A percentile compares a stretch with the other conserved stretches of the same genome.
Conservation (phyloP, 2,329 filamentous ascomycete genomes). For the Monosporascus ibericus region DNA sequence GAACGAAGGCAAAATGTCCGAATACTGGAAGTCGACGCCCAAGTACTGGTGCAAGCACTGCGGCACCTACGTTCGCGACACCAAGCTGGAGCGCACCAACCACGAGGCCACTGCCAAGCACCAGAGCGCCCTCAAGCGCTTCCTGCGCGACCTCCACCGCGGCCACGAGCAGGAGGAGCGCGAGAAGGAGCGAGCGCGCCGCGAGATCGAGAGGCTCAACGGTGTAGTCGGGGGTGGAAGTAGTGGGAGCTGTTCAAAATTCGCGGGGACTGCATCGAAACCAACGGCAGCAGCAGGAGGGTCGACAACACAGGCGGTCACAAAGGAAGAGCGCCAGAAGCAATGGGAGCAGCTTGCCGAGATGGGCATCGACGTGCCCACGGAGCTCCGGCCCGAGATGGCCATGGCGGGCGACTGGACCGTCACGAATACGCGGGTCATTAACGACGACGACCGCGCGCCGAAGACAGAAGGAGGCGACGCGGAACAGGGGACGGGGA, state of each 20-base stretch:
- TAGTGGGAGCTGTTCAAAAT: constrained; percentile 29
- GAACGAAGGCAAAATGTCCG: constrained; percentile 59
- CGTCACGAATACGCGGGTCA: constrained; percentile 56
- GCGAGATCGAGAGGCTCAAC: constrained; percentile 81
- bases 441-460: constrained; percentile 32
- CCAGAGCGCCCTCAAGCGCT: constrained; percentile 80
- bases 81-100: constrained; percentile 79
- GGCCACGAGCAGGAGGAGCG: constrained; percentile 73
- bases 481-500: constrained; percentile 33
- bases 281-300: constrained; percentile 4
- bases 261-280: constrained; percentile 18
- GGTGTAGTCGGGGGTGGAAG: constrained; percentile 50
- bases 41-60: constrained; percentile 99
- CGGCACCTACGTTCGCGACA: constrained; percentile 84
- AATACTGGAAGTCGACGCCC: constrained; percentile 98
- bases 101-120: constrained; percentile 84
- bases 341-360: constrained; percentile 85
- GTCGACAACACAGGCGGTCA: constrained; percentile 27
- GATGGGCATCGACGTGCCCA: constrained; percentile 79
- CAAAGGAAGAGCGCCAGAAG: constrained; percentile 64
- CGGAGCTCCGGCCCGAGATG: constrained; percentile 71
- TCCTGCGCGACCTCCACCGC: constrained; percentile 82
- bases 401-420: constrained; percentile 89
- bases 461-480: constrained; percentile 32
- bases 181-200: constrained; percentile 75